Percentiles rank a stretch among this genome's conserved stretches.
Evolutionary conservation across 495 filamentous ascomycete species (phyloP).

Genomic region (Hypoxylon intermedium): DNA sequence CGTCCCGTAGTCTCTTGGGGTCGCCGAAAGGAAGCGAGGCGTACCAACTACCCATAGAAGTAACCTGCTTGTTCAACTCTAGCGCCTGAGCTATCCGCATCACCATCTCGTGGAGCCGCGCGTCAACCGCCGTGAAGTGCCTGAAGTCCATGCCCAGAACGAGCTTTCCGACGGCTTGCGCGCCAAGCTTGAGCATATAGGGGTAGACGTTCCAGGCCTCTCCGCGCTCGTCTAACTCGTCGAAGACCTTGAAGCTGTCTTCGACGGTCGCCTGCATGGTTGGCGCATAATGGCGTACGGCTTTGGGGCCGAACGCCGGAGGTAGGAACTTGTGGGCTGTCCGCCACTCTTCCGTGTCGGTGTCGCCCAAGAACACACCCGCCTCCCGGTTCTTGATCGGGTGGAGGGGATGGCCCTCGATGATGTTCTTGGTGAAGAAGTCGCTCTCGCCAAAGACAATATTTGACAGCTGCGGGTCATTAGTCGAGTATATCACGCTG

Average conservation of each 20-base stretch:
- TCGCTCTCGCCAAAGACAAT: slow-evolving; percentile 54
- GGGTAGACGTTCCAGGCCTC: slow-evolving; percentile 65
- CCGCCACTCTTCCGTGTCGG: slow-evolving; percentile 55
- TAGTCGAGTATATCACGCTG: slow-evolving; percentile 56
- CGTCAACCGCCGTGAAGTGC: slow-evolving; percentile 56
- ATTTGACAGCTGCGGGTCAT: slow-evolving; percentile 53
- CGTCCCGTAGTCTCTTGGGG: slow-evolving; percentile 45
- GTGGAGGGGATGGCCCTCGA: slow-evolving; percentile 55
- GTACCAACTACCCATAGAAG: slow-evolving; percentile 59
- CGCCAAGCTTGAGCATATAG: slow-evolving; percentile 66
- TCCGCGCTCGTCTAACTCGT: slow-evolving; percentile 55
- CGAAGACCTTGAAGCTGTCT: slow-evolving; percentile 58
- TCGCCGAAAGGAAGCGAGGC: slow-evolving; percentile 59
- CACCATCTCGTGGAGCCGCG: slow-evolving; percentile 53
- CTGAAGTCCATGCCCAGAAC: slow-evolving; percentile 59
- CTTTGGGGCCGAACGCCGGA: slow-evolving; percentile 60
- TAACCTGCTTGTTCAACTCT: slow-evolving; percentile 61
- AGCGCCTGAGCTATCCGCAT: slow-evolving; percentile 50
- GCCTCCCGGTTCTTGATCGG: slow-evolving; percentile 54
- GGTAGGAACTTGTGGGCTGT: slow-evolving; percentile 64
- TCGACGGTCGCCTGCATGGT: slow-evolving; percentile 59
- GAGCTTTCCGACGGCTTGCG: slow-evolving; percentile 61
- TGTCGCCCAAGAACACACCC: slow-evolving; percentile 61
- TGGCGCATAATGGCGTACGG: slow-evolving; percentile 62
- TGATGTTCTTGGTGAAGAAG: slow-evolving; percentile 63